Base-by-base conservation (phyloP, 129 eudicot species). In the Heracleum sosnowskyi region DNA sequence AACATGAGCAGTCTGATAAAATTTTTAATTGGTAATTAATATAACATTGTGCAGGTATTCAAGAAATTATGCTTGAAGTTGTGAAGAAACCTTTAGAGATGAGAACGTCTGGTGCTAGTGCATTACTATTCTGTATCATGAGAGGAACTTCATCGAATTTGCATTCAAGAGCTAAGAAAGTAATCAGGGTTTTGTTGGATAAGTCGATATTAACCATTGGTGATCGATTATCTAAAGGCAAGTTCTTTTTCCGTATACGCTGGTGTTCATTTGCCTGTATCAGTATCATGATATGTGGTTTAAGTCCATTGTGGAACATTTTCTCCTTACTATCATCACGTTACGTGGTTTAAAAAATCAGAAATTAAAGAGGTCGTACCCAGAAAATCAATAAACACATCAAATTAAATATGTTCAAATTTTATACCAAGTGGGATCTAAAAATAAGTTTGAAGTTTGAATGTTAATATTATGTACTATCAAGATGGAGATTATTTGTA, bases 111-210 rank as follows among this genome's bases (percentile, higher is more conserved):
- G 96, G 94, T 74, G 96, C 68, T 37, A 86, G 88, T 86, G 84
- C 89, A 2, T 81, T 91, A 81, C 84, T 95, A 39, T 91, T 80
- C 84, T 86, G 85, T 79, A 85, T 83, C 40, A 84, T 95, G 92
- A 89, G 90, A 82, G 97, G 92, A 81, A 83, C 88, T 71, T 82
- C 93, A 57, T 91, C 90, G 69, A 95, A 84, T 82, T 84, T 95
- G 76, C 98, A 95, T 81, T 95, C 96, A 41, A 88, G 81, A 70
- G 88, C 97, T 24, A 88, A 84, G 77, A 79, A 84, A 70, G 88
- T 90, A 41, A 46, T 95, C 60, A 85, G 64, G 79, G 70, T 84
- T 36, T 85, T 92, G 79, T 60, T 86, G 72, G 84, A 87, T 45
- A 72, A 82, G 51, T 86, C 91, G 28, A 73, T 81, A 70, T 79